These are phyloP conservation scores for Fusarium subtropicale DNA, from an alignment of 2,329 filamentous ascomycete species.

Conservation along the genomic window DNA sequence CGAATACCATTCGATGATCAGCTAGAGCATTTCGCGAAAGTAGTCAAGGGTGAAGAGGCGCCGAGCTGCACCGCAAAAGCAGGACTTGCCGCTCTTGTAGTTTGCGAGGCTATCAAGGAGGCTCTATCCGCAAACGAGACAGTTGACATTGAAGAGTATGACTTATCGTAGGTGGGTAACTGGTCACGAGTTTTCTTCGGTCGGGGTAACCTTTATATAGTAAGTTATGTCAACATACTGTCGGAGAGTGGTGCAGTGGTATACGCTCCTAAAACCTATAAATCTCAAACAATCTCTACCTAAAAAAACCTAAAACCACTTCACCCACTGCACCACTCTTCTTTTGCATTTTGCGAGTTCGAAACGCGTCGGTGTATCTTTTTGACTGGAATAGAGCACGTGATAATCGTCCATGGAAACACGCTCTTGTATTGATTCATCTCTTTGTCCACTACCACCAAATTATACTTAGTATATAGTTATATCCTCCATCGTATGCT, in stretches of 20 bases:
- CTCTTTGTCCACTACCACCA: rapidly evolving
- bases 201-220: background rate
- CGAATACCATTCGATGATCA: slow-evolving; percentile 63
- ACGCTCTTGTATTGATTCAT: rapidly evolving
- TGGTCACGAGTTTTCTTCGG: background rate
- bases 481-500: background rate
- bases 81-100: slow-evolving; percentile 62
- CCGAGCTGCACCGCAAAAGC: slow-evolving; percentile 62
- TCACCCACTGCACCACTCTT: slow-evolving; percentile 4
- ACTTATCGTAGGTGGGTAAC: background rate
- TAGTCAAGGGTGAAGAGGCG: slow-evolving; percentile 56
- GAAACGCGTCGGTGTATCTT: background rate
- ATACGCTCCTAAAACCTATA: slow-evolving; percentile 1
- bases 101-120: slow-evolving; percentile 63
- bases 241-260: slow-evolving; percentile 9
- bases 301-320: background rate
- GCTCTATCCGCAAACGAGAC: slow-evolving; percentile 53
- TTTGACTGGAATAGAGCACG: rapidly evolving
- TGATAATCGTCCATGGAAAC: background rate
- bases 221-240: background rate
- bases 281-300: background rate
- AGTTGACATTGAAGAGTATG: slow-evolving; percentile 33
- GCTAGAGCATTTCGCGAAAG: slow-evolving; percentile 62
- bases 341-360: background rate
- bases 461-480: background rate